Base-by-base conservation (phyloP, 2,329 filamentous ascomycete genomes). In the Cladophialophora yegresii region DNA sequence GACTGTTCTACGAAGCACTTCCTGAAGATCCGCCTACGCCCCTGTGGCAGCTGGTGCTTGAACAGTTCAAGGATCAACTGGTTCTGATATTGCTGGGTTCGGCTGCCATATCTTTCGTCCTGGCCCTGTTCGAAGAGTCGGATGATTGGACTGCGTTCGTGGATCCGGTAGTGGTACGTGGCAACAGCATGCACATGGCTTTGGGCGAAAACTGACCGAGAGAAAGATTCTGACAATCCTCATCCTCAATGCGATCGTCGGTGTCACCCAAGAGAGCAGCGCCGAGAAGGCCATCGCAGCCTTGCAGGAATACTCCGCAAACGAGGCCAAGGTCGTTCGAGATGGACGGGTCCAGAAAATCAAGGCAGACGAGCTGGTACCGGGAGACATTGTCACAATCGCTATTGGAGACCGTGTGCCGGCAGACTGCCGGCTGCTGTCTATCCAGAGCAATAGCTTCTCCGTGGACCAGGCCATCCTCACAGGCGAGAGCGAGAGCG, bases 61-160 rank as follows among this genome's bases (percentile, higher is more conserved):
- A 99, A 80, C 95, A 99, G 78, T 99, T 99, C 85, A 97, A 99
- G 80, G 95, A 99, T 76, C 95, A 99, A 79, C 87, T 99, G 54
- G 95, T 99, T 71, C 85, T 99, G 60, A 99, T 99, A 72, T 84
- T 99, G 23, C 85, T 99, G 56, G 95, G 87, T 61, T 98, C 93
- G 43, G 95, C 95, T 10, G 92, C 89, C 22, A 89, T 99, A 40
- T 98, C 95, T 1, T 98, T 99, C 75, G 87, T 93, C 28, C 83
- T 99, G 67, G 95, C 95, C 28, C 84, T 99, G 12, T 92, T 99
- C 71, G 95, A 99, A 76, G 90, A 95, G 51, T 90, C 90, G 67
- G 92, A 93, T 72, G 95, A 92, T 72, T 97, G 92, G 92, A 93
- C 92, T 69, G 95, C 93, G 40, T 99, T 99, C 77, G 95, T 99